Evolutionary conservation across 441 rosid genomes (phyloP).

Genomic region (Arabidopsis hybrid): DNA sequence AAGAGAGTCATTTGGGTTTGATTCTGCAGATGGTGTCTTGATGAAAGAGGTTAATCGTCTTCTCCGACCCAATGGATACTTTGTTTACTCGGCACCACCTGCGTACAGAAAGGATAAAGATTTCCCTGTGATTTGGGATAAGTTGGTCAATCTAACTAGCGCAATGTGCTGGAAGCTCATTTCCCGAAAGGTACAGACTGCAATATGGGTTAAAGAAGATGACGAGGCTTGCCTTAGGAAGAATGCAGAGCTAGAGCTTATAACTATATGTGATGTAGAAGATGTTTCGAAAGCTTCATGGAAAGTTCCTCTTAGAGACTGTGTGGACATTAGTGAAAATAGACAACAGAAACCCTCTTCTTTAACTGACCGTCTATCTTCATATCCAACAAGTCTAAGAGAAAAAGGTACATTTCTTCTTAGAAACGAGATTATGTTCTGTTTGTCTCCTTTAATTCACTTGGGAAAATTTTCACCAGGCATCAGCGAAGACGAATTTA

Average conservation of each 20-base stretch:
- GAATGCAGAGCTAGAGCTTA: slow-evolving; percentile 67
- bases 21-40: slow-evolving; percentile 79
- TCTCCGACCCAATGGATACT: slow-evolving; percentile 82
- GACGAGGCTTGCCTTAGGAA: slow-evolving; percentile 69
- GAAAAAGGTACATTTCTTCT: slow-evolving; percentile 59
- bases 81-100: slow-evolving; percentile 96
- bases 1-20: not conserved
- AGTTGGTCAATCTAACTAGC: slow-evolving; percentile 80
- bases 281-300: slow-evolving; percentile 72
- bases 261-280: slow-evolving; percentile 60
- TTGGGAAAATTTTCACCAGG: slow-evolving; percentile 50
- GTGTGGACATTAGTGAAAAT: slow-evolving; percentile 52
- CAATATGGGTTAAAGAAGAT: slow-evolving; percentile 85
- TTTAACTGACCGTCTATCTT: slow-evolving; percentile 65
- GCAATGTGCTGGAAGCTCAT: slow-evolving; percentile 98
- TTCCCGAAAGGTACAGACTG: slow-evolving; percentile 86
- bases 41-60: slow-evolving; percentile 89
- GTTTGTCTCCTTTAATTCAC: not conserved
- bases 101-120: slow-evolving; percentile 86
- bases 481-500: slow-evolving; percentile 68
- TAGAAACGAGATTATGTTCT: not conserved
- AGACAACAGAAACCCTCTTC: slow-evolving; percentile 57
- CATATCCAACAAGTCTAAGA: slow-evolving; percentile 67
- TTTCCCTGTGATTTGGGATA: slow-evolving; percentile 84
- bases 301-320: slow-evolving; percentile 78